Evolutionary conservation across 768 basidiomycete species (phyloP), one percentile per base, ranked within the genome.

Genomic region (Boletellus sp.): DNA sequence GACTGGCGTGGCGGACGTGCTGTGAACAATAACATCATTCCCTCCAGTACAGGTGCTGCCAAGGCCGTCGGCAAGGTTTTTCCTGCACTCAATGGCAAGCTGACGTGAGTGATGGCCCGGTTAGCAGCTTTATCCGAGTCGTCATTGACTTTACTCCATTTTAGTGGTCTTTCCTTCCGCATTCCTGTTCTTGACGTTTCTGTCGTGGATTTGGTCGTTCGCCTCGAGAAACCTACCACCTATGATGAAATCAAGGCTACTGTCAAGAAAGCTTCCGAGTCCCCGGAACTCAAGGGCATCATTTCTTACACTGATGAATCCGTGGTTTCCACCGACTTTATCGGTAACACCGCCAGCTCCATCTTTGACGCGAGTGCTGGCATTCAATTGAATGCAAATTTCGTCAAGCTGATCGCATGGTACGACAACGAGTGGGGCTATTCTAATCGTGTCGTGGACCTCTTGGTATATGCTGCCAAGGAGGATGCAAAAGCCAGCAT

Each of bases 1-100:
- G 93, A 95, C 77, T 95, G 93, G 93, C 90, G 93, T 69, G 93
- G 93, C 67, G 93, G 93, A 57, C 95, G 95, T 74, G 84, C 85
- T 64, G 93, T 94, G 58, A 87, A 85, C 73, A 89, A 88, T 78
- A 99, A 99, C 83, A 97, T 99, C 76, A 99, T 99, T 69, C 95
- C 95, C 43, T 96, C 94, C 20, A 95, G 94, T 61, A 97, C 95
- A 59, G 95, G 95, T 74, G 95, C 95, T 57, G 95, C 95, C 71
- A 99, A 98, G 83, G 94, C 94, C 56, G 93, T 95, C 67, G 94
- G 94, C 63, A 95, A 96, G 79, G 94, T 99, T 72, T 97, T 98
- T 69, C 95, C 95, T 52, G 70, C 73, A 44, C 81, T 99, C 61
- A 96, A 97, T 74, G 95, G 95, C 75, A 98, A 97, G 78, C 85